These are phyloP conservation scores for Termitomyces sp. DNA, from an alignment of 768 basidiomycete genomes.

Conservation along the genomic window DNA sequence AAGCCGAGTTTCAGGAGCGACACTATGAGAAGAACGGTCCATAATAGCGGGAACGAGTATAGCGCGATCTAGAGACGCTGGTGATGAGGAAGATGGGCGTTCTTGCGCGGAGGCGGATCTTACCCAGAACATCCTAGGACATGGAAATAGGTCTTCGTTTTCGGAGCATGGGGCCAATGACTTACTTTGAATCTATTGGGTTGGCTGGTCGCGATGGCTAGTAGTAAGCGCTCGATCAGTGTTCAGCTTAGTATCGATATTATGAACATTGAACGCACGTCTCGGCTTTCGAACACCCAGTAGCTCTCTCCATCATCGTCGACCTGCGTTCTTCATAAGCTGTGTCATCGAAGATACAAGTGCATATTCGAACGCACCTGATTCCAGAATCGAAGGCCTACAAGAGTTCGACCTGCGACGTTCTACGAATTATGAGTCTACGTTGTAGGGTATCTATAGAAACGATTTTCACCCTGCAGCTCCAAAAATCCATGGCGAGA, in stretches of 20 bases:
- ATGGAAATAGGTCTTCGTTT: background rate
- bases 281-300: slow-evolving; percentile 98
- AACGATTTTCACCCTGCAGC: slow-evolving; percentile 65
- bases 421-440: slow-evolving; percentile 46
- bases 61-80: slow-evolving; percentile 62
- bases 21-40: slow-evolving; percentile 83
- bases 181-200: slow-evolving; percentile 80
- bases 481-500: slow-evolving; percentile 98
- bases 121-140: slow-evolving; percentile 88
- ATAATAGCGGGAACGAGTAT: slow-evolving; percentile 84
- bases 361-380: slow-evolving; percentile 43
- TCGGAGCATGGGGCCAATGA: slow-evolving; percentile 4
- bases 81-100: no score
- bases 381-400: slow-evolving; percentile 97
- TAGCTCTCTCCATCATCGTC: slow-evolving; percentile 94
- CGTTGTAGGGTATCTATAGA: background rate
- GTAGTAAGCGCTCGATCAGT: background rate
- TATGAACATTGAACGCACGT: slow-evolving; percentile 48
- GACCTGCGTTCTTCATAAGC: slow-evolving; percentile 43
- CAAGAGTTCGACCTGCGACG: slow-evolving; percentile 88
- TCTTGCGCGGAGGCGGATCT: background rate
- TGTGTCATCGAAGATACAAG: background rate
- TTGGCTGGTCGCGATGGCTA: slow-evolving; percentile 89
- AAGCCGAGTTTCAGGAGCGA: slow-evolving; percentile 86
- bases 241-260: background rate